A percentile compares a stretch with the other conserved stretches of the same genome.
These are phyloP conservation scores for Pezicula radicicola DNA, from an alignment of 2,329 filamentous ascomycete species.

Conservation along the genomic window DNA sequence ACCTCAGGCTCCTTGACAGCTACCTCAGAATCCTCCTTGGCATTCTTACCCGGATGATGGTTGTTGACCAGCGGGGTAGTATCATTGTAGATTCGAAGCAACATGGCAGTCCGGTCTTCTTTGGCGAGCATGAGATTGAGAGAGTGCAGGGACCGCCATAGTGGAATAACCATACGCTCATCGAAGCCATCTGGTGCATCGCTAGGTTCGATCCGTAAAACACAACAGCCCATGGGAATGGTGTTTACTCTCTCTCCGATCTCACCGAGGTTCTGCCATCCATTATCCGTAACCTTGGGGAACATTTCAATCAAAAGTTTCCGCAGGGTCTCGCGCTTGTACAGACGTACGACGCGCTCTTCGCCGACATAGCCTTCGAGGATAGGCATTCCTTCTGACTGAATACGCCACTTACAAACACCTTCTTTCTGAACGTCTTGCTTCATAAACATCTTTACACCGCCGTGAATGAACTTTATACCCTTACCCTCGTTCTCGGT, in stretches of 20 bases:
- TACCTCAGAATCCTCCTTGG: slow-evolving; percentile 16
- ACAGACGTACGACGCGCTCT: slow-evolving; percentile 70
- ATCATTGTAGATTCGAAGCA: slow-evolving; percentile 88
- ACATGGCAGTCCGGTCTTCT: slow-evolving; percentile 90
- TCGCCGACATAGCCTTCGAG: slow-evolving; percentile 87
- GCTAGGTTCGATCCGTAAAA: slow-evolving; percentile 78
- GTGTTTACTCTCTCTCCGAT: slow-evolving; percentile 80
- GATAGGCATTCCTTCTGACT: slow-evolving; percentile 89
- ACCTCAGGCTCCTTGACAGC: slow-evolving; percentile 8
- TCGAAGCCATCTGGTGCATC: slow-evolving; percentile 57
- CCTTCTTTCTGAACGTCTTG: slow-evolving; percentile 86
- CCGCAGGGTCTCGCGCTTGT: slow-evolving; percentile 74
- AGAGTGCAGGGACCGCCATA: slow-evolving; percentile 91
- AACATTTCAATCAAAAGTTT: slow-evolving; percentile 95
- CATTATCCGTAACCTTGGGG: slow-evolving; percentile 75
- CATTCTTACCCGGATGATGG: slow-evolving; percentile 25
- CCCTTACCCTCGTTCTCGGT: slow-evolving; percentile 84
- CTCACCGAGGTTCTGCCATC: slow-evolving; percentile 76
- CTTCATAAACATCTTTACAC: slow-evolving; percentile 99
- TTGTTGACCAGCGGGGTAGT: slow-evolving; percentile 74
- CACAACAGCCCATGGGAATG: slow-evolving; percentile 87
- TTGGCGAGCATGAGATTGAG: slow-evolving; percentile 98
- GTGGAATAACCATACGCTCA: slow-evolving; percentile 82
- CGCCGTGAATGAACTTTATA: slow-evolving; percentile 93
- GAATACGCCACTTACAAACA: slow-evolving; percentile 91